phyloP scores from a whole-genome alignment of 768 basidiomycete genomes.

The Mrakia blollopis region DNA sequence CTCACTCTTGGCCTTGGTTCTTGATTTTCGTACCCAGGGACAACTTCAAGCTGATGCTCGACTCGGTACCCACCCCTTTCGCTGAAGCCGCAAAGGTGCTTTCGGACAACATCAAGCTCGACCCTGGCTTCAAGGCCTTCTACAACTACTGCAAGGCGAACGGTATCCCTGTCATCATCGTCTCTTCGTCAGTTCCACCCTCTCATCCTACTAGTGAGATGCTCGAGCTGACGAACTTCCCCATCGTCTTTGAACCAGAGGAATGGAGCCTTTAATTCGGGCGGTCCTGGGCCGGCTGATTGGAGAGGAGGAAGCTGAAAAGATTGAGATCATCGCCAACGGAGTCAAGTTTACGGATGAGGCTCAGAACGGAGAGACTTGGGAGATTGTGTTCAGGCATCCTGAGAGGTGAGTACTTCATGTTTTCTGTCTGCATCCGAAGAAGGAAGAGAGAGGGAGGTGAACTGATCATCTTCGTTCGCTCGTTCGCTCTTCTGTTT shows the following conservation, averaged over 20 bases:
- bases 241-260: slow-evolving; percentile 41
- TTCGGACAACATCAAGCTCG: slow-evolving; percentile 71
- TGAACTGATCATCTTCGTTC: not conserved
- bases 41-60: slow-evolving; percentile 78
- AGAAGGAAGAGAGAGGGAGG: not conserved
- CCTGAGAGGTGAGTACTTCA: slow-evolving; percentile 64
- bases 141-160: slow-evolving; percentile 72
- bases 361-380: slow-evolving; percentile 57
- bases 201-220: no score
- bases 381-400: slow-evolving; percentile 76
- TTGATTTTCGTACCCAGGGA: slow-evolving; percentile 54
- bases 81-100: slow-evolving; percentile 78
- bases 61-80: slow-evolving; percentile 51
- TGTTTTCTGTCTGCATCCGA: not conserved
- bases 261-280: slow-evolving; percentile 90
- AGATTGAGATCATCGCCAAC: slow-evolving; percentile 92
- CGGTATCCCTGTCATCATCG: slow-evolving; percentile 84
- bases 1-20: not conserved
- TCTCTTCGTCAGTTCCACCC: slow-evolving; percentile 55
- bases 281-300: slow-evolving; percentile 80
- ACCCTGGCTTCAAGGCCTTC: slow-evolving; percentile 84
- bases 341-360: slow-evolving; percentile 63
- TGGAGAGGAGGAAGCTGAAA: slow-evolving; percentile 64
- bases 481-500: not conserved
- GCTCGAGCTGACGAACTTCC: no score